Evolutionary conservation across 768 basidiomycete species (phyloP).

Genomic region (Lentinula detonsa): DNA sequence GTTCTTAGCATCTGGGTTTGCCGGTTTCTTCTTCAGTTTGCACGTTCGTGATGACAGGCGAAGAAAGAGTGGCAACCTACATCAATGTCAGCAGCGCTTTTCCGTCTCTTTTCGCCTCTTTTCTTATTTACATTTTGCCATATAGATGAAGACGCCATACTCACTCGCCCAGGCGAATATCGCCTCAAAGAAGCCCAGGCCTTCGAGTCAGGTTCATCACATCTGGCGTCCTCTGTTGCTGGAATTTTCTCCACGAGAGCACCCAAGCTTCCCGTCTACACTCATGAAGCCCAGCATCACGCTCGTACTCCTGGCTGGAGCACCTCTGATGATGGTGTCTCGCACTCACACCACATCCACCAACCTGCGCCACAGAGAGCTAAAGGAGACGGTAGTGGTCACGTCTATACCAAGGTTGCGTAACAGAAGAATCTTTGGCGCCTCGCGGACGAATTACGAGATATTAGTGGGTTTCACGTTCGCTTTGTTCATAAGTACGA

Average conservation of each 20-base stretch:
- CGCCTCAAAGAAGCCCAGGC: not conserved
- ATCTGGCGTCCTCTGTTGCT: not conserved
- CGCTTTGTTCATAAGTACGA: no score
- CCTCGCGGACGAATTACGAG: not conserved
- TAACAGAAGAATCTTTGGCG: not conserved
- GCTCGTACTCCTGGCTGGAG: not conserved
- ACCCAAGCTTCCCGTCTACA: not conserved
- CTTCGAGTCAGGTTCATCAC: not conserved
- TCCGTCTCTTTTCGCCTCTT: not conserved
- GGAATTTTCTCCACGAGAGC: not conserved
- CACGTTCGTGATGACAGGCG: not conserved
- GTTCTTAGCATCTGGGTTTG: not conserved
- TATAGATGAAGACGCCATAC: not conserved
- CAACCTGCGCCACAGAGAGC: conserved; percentile 4
- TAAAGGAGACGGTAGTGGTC: not conserved
- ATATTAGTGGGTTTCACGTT: not conserved
- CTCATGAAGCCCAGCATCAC: conserved; percentile 1
- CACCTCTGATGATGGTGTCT: not conserved
- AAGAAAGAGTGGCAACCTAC: not conserved
- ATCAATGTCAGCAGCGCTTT: not conserved
- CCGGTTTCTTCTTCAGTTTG: not conserved
- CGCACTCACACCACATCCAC: conserved; percentile 1
- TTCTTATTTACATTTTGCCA: no score
- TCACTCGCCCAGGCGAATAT: not conserved
- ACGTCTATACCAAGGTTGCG: not conserved